Evolutionary conservation across 2,329 filamentous ascomycete species (phyloP).

Genomic region (Penicillium sp.): DNA sequence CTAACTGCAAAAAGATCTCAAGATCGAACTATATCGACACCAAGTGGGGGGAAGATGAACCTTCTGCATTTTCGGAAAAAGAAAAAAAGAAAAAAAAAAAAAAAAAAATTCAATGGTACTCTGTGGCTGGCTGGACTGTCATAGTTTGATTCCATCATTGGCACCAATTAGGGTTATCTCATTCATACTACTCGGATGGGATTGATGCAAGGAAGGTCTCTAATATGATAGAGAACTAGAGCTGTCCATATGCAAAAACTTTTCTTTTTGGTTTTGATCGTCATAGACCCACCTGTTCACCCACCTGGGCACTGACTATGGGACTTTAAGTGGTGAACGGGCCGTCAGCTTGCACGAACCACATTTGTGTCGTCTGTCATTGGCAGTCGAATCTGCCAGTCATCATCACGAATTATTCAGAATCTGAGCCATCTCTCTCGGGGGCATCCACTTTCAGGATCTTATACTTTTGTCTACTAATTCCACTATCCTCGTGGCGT

Average conservation of each 20-base stretch:
- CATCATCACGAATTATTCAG: slow-evolving; percentile 17
- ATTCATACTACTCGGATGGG: not conserved
- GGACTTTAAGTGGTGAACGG: slow-evolving; percentile 18
- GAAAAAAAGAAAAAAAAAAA: not conserved
- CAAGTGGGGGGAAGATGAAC: slow-evolving; percentile 12
- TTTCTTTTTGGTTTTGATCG: slow-evolving; percentile 13
- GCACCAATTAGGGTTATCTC: not conserved
- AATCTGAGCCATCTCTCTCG: slow-evolving; percentile 16
- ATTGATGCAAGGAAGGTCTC: slow-evolving; percentile 4
- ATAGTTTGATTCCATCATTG: not conserved
- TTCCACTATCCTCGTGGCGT: slow-evolving; percentile 7
- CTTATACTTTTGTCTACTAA: not conserved
- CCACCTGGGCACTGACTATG: slow-evolving; percentile 23
- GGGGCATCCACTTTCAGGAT: slow-evolving; percentile 5
- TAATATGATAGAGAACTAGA: not conserved
- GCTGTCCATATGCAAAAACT: not conserved
- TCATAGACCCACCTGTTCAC: slow-evolving; percentile 26
- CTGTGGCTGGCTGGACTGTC: slow-evolving; percentile 17
- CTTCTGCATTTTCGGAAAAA: slow-evolving; percentile 6
- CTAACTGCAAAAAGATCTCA: slow-evolving; percentile 5
- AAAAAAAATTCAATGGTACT: not conserved
- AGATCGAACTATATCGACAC: slow-evolving; percentile 20
- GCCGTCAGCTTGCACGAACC: slow-evolving; percentile 16
- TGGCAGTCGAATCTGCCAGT: slow-evolving; percentile 19
- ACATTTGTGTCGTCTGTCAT: slow-evolving; percentile 12